Percentiles rank a stretch among this genome's conserved stretches.
phyloP scores from a whole-genome alignment of 495 filamentous ascomycete genomes.

The Podospora anserina region DNA sequence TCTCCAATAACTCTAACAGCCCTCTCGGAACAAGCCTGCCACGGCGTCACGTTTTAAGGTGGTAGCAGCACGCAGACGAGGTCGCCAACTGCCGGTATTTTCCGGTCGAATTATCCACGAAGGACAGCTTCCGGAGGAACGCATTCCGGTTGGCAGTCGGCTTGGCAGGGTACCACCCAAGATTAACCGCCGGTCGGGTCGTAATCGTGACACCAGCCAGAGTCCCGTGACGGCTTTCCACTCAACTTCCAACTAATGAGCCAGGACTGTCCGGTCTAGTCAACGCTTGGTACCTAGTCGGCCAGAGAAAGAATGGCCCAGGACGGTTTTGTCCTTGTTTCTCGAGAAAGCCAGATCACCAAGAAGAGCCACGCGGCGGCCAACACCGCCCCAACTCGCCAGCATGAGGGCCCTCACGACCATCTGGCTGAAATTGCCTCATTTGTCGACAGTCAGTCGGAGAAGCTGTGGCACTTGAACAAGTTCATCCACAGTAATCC shows the following conservation, averaged over 20 bases:
- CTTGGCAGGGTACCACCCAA: not conserved
- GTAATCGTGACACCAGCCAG: not conserved
- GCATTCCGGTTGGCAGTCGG: not conserved
- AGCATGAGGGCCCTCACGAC: not conserved
- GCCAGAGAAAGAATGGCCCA: not conserved
- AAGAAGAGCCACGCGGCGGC: not conserved
- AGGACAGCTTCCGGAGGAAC: not conserved
- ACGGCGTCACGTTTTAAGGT: slow-evolving; percentile 10
- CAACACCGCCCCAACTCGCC: not conserved
- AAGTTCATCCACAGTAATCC: slow-evolving; percentile 59
- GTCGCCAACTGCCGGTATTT: not conserved
- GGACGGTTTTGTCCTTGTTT: slow-evolving; percentile 1
- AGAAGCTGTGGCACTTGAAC: slow-evolving; percentile 43
- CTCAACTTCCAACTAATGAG: not conserved
- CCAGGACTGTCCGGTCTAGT: not conserved
- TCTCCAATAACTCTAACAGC: not conserved
- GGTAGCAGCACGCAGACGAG: not conserved
- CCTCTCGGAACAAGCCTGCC: slow-evolving; percentile 2
- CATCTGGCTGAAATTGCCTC: slow-evolving; percentile 34
- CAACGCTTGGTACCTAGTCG: not conserved
- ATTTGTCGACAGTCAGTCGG: slow-evolving; percentile 37
- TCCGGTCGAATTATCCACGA: slow-evolving; percentile 1
- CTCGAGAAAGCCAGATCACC: not conserved
- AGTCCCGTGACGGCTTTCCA: not conserved
- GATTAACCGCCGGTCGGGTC: slow-evolving; percentile 1